Conservation (phyloP, 192 early-diverging fungal species). For the Oehlia diaphana region DNA sequence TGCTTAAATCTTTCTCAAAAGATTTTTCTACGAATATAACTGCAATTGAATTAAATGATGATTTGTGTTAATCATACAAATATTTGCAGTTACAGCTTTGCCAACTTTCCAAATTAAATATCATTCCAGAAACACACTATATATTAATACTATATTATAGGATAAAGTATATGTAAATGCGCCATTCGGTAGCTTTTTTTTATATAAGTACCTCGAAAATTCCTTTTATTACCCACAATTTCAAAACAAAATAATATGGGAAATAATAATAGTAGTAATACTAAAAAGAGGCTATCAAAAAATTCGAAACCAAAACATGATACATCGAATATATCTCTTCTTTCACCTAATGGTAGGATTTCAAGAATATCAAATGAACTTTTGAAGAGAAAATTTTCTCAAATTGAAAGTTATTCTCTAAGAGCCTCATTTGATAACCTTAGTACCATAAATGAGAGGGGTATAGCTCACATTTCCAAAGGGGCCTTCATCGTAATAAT, state of each 20-base stretch:
- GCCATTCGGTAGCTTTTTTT: background rate
- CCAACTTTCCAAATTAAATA: no score
- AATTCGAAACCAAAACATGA: background rate
- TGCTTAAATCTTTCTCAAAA: no score
- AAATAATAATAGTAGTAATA: background rate
- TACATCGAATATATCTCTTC: background rate
- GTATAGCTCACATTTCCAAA: conserved; percentile 7
- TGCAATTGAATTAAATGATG: no score
- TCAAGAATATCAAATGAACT: background rate
- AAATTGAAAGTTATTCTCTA: conserved; percentile 19
- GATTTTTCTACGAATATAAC: no score
- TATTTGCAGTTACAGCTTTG: no score
- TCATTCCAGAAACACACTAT: no score
- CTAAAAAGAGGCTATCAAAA: background rate
- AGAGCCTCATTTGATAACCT: conserved; percentile 6
- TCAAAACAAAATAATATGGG: background rate
- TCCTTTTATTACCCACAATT: no score
- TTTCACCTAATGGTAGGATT: background rate
- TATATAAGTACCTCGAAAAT: background rate
- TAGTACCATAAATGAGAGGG: background rate
- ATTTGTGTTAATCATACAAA: no score
- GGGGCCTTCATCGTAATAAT: conserved; percentile 12
- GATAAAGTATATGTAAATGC: no score
- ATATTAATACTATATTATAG: no score
- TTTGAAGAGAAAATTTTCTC: background rate